Conservation (phyloP, 2,329 filamentous ascomycete species). For the Penicillium sp. region DNA sequence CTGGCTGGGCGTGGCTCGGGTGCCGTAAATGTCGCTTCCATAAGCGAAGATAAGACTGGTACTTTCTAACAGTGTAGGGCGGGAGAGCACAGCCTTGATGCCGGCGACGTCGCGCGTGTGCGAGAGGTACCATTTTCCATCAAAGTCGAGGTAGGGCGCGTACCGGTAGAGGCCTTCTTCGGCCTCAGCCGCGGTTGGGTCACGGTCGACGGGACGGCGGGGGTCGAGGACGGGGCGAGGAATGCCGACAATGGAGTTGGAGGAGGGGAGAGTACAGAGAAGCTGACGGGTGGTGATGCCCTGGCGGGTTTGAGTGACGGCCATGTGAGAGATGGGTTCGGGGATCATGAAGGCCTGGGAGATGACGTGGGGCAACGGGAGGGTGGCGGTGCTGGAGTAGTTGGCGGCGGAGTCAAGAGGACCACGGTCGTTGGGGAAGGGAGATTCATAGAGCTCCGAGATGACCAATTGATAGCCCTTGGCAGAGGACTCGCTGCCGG, state of each 20-base stretch:
- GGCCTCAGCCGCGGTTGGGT: constrained; percentile 72
- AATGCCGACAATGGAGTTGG: constrained; percentile 73
- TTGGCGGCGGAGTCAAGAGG: constrained; percentile 67
- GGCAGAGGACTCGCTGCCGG: constrained; percentile 48
- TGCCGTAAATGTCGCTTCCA: constrained; percentile 81
- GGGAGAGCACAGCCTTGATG: constrained; percentile 68
- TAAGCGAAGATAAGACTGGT: constrained; percentile 87
- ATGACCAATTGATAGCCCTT: constrained; percentile 85
- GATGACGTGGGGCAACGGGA: constrained; percentile 68
- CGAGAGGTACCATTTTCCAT: constrained; percentile 74
- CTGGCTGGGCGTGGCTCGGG: constrained; percentile 79
- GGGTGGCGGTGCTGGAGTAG: constrained; percentile 64
- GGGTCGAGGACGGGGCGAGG: constrained; percentile 79
- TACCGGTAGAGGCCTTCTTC: constrained; percentile 84
- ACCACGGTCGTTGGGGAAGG: constrained; percentile 78
- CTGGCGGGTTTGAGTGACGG: constrained; percentile 85
- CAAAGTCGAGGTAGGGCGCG: constrained; percentile 72
- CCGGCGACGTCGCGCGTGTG: constrained; percentile 81
- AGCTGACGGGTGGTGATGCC: constrained; percentile 84
- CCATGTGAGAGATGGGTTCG: constrained; percentile 72
- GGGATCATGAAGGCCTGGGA: constrained; percentile 79
- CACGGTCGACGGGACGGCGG: constrained; percentile 78
- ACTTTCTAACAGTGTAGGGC: constrained; percentile 81
- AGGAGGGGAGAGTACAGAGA: constrained; percentile 71
- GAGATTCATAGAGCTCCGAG: constrained; percentile 87